Evolutionary conservation across 106 monocot genomes (phyloP), one percentile per base, ranked within the genome.

Genomic region (Platanthera guangdongensis): DNA sequence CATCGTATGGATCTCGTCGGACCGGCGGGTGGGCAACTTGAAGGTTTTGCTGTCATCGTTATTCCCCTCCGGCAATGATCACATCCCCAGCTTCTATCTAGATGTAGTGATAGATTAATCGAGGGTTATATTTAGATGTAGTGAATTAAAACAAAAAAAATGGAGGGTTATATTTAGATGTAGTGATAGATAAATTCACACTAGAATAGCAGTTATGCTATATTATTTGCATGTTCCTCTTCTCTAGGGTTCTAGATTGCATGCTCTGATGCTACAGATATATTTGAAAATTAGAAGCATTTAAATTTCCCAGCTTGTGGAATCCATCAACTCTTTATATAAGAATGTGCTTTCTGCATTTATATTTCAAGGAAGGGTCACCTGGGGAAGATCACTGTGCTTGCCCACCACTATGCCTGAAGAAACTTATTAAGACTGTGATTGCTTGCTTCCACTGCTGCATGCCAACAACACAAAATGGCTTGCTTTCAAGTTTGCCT

Each of bases 361-460:
- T 78, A 28, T 80, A 81, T 47, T 81, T 64, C 18, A 64, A 60
- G 77, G 69, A 52, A 13, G 59, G 57, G 7, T 55, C 53, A 49
- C 22, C 9, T 4, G 68, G n/a, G 4, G 73, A 28, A 10, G 76
- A 51, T 7, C 50, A 73, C n/a, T n/a, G n/a, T n/a, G n/a, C n/a
- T n/a, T n/a, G n/a, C n/a, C n/a, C n/a, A n/a, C n/a, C 7, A 90
- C 90, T 72, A 19, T 92, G 95, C 65, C n/a, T 95, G 86, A 92
- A 80, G 81, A 90, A 74, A 76, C 65, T 90, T 28, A 13, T 95
- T 65, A 95, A 92, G 81, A 73, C 77, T 60, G 2, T 32, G 32
- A 32, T 32, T 32, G 32, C 32, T 32, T 32, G 32, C 32, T 32
- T 2, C 32, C 2, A n/a, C 32, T 32, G 32, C 32, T 32, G 32